Base-by-base conservation (phyloP, 805 yeast genomes). In the Myxozyma lipomycoides region DNA sequence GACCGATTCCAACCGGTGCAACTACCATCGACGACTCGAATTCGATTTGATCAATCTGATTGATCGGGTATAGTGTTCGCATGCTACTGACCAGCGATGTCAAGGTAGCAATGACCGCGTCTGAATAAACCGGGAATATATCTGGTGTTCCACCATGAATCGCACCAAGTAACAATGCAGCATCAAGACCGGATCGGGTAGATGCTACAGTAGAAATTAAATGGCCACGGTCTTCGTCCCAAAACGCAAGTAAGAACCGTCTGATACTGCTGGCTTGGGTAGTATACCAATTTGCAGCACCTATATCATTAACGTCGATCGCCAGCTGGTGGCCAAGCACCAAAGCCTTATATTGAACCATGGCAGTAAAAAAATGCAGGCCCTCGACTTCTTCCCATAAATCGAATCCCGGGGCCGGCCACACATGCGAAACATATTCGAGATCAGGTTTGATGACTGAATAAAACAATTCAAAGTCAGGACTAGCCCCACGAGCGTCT, bases 361-460 rank as follows among this genome's bases (percentile, higher is more conserved):
- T 67, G 12, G 84, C 72, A 1, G 95, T 90, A 68, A 87, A 91
- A 55, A 88, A 82, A 67, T 90, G 97, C 44, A 72, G 62, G 0
- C 90, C 80, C 52, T 79, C 64, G 44, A 85, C 73, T 67, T 90
- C 98, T 70, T 90, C 98, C 98, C 98, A 90, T 38, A 90, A 72
- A 69, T 90, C 97, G 70, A 86, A 91, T n/a, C 87, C 83, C 3
- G 69, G 67, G 9, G 68, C 64, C 10, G 69, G 61, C 96, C 96
- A 91, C 61, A 77, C 74, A 3, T 67, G 62, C 17, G 76, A 56
- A 21, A 85, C 74, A 60, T 82, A 91, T 45, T 73, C 70, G 61
- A 90, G 75, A 68, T 90, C 97, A 1, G 83, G 82, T 62, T 78
- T 78, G 19, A 89, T 61, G 10, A 86, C 69, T 62, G 78, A 84